These are phyloP conservation scores for Trichosanthes cucumerina DNA, from an alignment of 306 rosid species.

Conservation along the genomic window DNA sequence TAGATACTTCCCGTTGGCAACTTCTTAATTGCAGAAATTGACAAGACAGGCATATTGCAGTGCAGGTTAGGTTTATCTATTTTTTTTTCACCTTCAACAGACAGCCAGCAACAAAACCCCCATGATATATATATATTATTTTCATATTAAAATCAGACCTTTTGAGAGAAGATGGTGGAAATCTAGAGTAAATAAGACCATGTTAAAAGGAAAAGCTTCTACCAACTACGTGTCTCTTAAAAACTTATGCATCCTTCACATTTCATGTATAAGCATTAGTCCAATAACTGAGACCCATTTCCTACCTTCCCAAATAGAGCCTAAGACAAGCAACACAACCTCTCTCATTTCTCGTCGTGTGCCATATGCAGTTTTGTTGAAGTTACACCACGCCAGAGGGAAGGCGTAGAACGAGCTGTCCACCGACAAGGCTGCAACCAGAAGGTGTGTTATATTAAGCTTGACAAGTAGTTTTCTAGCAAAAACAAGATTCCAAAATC, in stretches of 20 bases:
- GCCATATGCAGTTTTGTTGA: background rate
- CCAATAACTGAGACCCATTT: background rate
- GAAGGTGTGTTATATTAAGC: background rate
- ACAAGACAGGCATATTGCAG: background rate
- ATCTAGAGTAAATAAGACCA: background rate
- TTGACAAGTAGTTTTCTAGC: background rate
- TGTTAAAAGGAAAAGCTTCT: background rate
- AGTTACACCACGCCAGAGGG: constrained; percentile 61
- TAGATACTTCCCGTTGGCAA: background rate
- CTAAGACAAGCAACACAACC: background rate
- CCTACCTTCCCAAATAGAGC: background rate
- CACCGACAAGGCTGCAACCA: constrained; percentile 51
- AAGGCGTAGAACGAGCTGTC: constrained; percentile 65
- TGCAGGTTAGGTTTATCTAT: background rate
- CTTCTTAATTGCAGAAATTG: background rate
- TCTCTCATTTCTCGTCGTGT: background rate
- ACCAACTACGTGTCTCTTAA: background rate
- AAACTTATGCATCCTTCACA: constrained; percentile 4
- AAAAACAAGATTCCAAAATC: background rate
- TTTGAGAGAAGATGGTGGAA: background rate
- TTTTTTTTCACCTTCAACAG: background rate
- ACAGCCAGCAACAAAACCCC: constrained; percentile 3
- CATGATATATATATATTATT: background rate
- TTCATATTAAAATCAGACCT: background rate
- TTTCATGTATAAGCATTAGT: background rate